A percentile compares a stretch with the other conserved stretches of the same genome.
phyloP scores from a whole-genome alignment of 352 stramenopile species.

The Phytophthora quininea region DNA sequence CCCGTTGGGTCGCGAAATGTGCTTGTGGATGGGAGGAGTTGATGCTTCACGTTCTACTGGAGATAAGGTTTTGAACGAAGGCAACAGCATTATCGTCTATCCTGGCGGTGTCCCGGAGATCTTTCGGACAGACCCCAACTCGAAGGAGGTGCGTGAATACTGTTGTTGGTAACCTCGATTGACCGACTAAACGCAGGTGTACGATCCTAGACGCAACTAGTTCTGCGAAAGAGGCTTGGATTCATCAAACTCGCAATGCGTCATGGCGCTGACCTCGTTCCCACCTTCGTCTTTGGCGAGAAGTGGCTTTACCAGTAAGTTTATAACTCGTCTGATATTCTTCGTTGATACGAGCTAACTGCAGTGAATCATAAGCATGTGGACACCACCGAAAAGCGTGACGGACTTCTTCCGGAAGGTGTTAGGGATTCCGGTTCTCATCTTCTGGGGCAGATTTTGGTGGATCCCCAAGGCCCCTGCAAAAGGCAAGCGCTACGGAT shows the following conservation, averaged over 20 bases:
- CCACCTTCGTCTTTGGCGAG: slow-evolving; percentile 57
- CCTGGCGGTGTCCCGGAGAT: slow-evolving; percentile 53
- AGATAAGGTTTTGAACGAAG: slow-evolving; percentile 46
- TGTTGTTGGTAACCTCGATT: not conserved
- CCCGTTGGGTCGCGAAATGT: slow-evolving; percentile 60
- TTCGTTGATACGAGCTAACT: not conserved
- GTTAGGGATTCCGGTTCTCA: slow-evolving; percentile 35
- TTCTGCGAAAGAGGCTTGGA: slow-evolving; percentile 48
- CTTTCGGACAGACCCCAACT: slow-evolving; percentile 50
- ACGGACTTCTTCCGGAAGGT: slow-evolving; percentile 31
- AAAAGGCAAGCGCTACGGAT: slow-evolving; percentile 35
- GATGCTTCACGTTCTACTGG: slow-evolving; percentile 47
- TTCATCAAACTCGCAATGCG: slow-evolving; percentile 56
- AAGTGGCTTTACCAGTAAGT: slow-evolving; percentile 63
- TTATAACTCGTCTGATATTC: not conserved
- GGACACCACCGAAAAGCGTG: slow-evolving; percentile 34
- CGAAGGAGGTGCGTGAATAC: slow-evolving; percentile 39
- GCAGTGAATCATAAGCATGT: slow-evolving; percentile 19
- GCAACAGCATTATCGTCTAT: slow-evolving; percentile 53
- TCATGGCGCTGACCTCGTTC: slow-evolving; percentile 51
- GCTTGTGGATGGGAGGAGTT: slow-evolving; percentile 57
- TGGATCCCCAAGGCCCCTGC: slow-evolving; percentile 40
- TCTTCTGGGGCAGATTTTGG: slow-evolving; percentile 49
- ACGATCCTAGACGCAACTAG: slow-evolving; percentile 31
- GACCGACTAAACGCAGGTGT: not conserved